Conservation (phyloP, 768 basidiomycete species). For the Crepidotus variabilis region DNA sequence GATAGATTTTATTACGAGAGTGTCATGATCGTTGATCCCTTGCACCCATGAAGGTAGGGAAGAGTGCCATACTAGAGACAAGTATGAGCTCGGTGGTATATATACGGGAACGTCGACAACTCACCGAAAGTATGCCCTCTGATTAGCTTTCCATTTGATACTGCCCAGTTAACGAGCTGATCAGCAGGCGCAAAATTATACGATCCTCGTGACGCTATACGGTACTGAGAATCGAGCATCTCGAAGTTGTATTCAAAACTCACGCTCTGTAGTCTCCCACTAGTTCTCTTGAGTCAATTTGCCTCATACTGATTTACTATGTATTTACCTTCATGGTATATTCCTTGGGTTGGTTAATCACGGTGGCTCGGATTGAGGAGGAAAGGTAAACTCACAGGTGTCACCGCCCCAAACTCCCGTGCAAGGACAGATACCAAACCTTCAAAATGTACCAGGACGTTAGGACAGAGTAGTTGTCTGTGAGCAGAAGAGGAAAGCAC, state of each 20-base stretch:
- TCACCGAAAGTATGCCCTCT: constrained; percentile 36
- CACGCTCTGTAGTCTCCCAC: constrained; percentile 39
- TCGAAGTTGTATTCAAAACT: neutral
- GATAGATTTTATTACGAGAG: constrained; percentile 22
- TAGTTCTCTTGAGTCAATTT: constrained; percentile 5
- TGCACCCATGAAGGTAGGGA: constrained; percentile 41
- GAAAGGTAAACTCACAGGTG: neutral
- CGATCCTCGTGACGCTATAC: constrained; percentile 23
- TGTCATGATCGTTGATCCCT: constrained; percentile 30
- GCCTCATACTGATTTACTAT: neutral
- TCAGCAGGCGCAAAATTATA: constrained; percentile 34
- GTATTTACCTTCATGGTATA: constrained; percentile 38
- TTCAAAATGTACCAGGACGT: neutral
- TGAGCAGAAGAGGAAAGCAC: neutral
- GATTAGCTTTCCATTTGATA: constrained; percentile 33
- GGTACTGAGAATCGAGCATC: neutral
- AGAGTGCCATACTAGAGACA: constrained; percentile 20
- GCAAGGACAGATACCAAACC: neutral
- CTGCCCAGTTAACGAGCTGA: constrained; percentile 35
- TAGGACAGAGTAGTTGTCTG: neutral
- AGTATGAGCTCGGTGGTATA: neutral
- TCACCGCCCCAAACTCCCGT: neutral
- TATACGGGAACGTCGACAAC: neutral
- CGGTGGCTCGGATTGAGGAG: neutral
- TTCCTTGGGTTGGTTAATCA: constrained; percentile 19